These are phyloP conservation scores for Hsuehochloa calcarea DNA, from an alignment of 176 grass and related monocot genomes.

Conservation along the genomic window DNA sequence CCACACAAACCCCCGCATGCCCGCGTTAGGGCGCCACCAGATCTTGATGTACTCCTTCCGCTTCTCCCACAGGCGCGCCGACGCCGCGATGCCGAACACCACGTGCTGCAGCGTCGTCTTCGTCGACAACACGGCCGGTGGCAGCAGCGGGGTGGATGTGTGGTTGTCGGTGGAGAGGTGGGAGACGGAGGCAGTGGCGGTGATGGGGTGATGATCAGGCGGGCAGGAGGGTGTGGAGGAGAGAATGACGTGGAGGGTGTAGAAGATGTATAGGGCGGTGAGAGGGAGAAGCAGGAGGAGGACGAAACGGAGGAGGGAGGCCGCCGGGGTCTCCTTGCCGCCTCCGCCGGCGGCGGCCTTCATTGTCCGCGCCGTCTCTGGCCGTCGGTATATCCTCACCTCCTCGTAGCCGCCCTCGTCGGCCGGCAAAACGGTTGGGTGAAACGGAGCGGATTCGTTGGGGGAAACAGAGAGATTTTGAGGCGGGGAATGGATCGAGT, in stretches of 20 bases:
- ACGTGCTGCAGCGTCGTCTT: slow-evolving; percentile 60
- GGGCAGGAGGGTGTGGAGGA: slow-evolving; percentile 25
- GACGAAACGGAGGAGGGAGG: slow-evolving; percentile 29
- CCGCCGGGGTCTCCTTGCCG: slow-evolving; percentile 34
- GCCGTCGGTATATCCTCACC: background rate
- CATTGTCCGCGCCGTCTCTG: slow-evolving; percentile 40
- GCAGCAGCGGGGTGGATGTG: background rate
- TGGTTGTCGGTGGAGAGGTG: background rate
- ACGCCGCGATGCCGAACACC: slow-evolving; percentile 72
- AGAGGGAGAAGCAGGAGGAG: slow-evolving; percentile 27
- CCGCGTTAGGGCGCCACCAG: slow-evolving; percentile 63
- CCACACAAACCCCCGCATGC: slow-evolving; percentile 91
- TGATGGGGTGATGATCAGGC: background rate
- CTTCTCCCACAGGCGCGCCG: slow-evolving; percentile 58
- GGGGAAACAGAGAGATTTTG: background rate
- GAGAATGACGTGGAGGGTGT: slow-evolving; percentile 51
- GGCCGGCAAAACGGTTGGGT: background rate
- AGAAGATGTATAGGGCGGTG: slow-evolving; percentile 45
- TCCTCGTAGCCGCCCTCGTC: background rate
- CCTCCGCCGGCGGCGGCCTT: slow-evolving; percentile 30
- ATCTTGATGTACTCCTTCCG: slow-evolving; percentile 89
- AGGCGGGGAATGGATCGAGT: background rate
- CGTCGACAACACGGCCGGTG: background rate
- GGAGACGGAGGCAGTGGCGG: background rate
- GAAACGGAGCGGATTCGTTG: background rate